A percentile compares a stretch with the other conserved stretches of the same genome.
Conservation (phyloP, 2,329 filamentous ascomycete genomes). For the Xenoacremonium recifei region DNA sequence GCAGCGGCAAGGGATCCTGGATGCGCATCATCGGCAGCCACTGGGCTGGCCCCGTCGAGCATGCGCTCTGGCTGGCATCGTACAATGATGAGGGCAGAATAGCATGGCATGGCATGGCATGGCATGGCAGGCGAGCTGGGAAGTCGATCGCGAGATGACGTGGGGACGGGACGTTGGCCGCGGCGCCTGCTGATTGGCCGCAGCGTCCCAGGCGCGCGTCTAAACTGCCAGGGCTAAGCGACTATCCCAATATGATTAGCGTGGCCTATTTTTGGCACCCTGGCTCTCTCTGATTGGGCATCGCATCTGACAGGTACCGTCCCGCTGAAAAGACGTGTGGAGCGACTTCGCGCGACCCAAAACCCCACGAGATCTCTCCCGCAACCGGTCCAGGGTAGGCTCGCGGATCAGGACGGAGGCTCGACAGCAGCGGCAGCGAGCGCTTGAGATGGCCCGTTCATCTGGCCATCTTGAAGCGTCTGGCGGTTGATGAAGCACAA, state of each 20-base stretch:
- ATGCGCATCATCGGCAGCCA: constrained; percentile 14
- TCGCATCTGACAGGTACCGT: constrained; percentile 6
- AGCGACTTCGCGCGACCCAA: not conserved
- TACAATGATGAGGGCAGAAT: constrained; percentile 6
- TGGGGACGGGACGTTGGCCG: not conserved
- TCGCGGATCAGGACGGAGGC: not conserved
- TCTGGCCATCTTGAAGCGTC: constrained; percentile 7
- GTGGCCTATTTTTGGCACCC: constrained; percentile 21
- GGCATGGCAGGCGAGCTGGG: too few species aligned
- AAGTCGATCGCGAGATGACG: not conserved
- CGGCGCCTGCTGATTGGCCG: constrained; percentile 20
- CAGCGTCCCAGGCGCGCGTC: constrained; percentile 22
- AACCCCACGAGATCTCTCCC: not conserved
- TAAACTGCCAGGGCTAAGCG: constrained; percentile 23
- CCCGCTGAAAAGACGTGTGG: not conserved
- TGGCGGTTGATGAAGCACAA: constrained; percentile 20
- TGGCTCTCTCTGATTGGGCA: constrained; percentile 11
- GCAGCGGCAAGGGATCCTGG: constrained; percentile 9
- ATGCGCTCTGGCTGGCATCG: constrained; percentile 2
- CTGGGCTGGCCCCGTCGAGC: too few species aligned
- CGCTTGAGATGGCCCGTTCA: constrained; percentile 13
- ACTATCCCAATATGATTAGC: constrained; percentile 15
- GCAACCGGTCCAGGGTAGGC: too few species aligned
- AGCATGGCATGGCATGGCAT: too few species aligned
- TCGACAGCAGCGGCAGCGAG: constrained; percentile 6